Percentiles rank a stretch among this genome's conserved stretches.
Conservation (phyloP, 1,139 yeast species). For the Saccharomyces hybrid region DNA sequence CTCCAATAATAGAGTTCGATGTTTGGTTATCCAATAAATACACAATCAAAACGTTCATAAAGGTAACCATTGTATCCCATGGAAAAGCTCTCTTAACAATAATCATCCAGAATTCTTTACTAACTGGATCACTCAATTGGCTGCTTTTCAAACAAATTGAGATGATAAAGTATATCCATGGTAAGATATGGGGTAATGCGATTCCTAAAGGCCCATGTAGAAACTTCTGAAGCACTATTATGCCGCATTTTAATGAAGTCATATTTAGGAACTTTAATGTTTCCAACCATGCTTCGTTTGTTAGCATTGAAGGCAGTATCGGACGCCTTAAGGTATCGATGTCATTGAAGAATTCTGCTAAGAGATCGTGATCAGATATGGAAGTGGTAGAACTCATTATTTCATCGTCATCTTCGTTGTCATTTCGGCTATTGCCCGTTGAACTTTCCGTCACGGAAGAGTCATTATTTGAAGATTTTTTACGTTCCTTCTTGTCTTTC, state of each 20-base stretch:
- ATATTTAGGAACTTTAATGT: conserved; percentile 49
- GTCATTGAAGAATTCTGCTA: conserved; percentile 19
- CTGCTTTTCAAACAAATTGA: conserved; percentile 54
- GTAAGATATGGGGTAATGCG: conserved; percentile 59
- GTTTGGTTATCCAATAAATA: conserved; percentile 22
- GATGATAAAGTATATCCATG: conserved; percentile 62
- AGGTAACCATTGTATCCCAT: conserved; percentile 55
- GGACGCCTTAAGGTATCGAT: conserved; percentile 24
- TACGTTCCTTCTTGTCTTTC: conserved; percentile 61
- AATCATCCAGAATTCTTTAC: conserved; percentile 40
- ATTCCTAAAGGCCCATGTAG: conserved; percentile 63
- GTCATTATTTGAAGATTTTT: conserved; percentile 36
- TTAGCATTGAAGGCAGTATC: conserved; percentile 22
- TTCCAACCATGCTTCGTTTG: conserved; percentile 47
- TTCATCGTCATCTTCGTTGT: conserved; percentile 7
- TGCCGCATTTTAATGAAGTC: conserved; percentile 57
- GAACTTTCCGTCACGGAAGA: neutral
- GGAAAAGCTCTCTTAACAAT: conserved; percentile 50
- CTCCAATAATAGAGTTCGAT: conserved; percentile 14
- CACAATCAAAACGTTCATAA: conserved; percentile 43
- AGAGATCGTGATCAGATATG: neutral
- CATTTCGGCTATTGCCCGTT: conserved; percentile 1
- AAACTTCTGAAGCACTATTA: conserved; percentile 57
- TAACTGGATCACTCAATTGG: conserved; percentile 22
- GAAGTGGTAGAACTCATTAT: neutral